Conservation (phyloP, 2,329 filamentous ascomycete species). For the Pyrenophora tritici-repentis region DNA sequence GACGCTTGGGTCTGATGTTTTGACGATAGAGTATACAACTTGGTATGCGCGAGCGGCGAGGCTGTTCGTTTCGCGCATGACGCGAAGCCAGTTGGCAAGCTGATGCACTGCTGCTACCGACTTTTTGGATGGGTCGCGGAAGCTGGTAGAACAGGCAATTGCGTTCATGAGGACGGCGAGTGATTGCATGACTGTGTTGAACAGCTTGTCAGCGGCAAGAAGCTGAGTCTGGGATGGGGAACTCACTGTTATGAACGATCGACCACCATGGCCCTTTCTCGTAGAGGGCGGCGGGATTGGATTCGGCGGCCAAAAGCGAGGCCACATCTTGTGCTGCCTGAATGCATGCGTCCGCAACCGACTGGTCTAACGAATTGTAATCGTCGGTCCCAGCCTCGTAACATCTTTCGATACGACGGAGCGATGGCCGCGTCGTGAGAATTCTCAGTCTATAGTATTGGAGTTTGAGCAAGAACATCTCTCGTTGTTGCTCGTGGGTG, state of each 20-base stretch:
- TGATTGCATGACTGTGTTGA: constrained; percentile 40
- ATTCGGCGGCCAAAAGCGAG: constrained; percentile 31
- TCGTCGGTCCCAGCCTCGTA: constrained; percentile 31
- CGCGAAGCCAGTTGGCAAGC: constrained; percentile 32
- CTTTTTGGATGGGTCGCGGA: neutral
- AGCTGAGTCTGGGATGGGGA: too few relatives aligned
- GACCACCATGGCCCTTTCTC: constrained; percentile 45
- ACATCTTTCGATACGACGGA: constrained; percentile 39
- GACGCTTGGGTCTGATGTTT: constrained; percentile 4
- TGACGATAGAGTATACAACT: constrained; percentile 11
- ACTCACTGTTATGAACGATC: constrained; percentile 31
- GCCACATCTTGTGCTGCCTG: constrained; percentile 37
- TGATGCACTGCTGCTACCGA: constrained; percentile 10
- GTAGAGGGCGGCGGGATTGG: constrained; percentile 18
- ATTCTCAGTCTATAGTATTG: constrained; percentile 41
- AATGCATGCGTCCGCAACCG: constrained; percentile 38
- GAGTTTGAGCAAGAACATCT: constrained; percentile 18
- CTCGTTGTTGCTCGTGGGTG: constrained; percentile 15
- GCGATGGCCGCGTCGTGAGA: constrained; percentile 42
- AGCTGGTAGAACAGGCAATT: constrained; percentile 26
- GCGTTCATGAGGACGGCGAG: constrained; percentile 43
- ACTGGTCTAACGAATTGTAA: constrained; percentile 35
- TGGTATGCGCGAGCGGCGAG: constrained; percentile 33
- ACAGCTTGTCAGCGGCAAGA: neutral
- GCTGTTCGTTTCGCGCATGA: constrained; percentile 27